Base-by-base conservation (phyloP, 768 basidiomycete genomes). In the Suillus plorans region DNA sequence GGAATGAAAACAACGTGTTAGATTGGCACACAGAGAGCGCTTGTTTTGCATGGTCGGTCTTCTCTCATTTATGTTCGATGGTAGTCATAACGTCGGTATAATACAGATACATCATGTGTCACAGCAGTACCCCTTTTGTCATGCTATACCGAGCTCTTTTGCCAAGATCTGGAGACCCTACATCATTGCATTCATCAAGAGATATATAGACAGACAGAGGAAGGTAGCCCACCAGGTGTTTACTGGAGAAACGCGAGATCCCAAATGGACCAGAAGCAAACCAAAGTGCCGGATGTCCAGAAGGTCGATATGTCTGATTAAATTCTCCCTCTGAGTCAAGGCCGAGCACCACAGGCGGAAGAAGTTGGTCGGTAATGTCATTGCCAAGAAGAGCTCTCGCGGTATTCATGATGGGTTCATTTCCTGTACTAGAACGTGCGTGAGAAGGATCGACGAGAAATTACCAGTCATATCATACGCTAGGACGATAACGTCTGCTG, bases 1-100 rank as follows among this genome's bases (percentile, higher is more conserved):
- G 97, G 74, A 82, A 84, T 50, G 94, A 95, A 76, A 89, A 91
- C 77, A 31, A 31, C 31, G 94, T 93, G 20, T 85, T 91, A 95
- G 76, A 97, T 97, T 70, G 94, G 94, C 92, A 16, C 89, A 92
- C 70, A 77, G 31, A 31, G 89, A 66, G 71, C 76, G 5, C 80
- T 78, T 16, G 79, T 91, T 13, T 69, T 91, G 65, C 81, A 82
- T 60, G 90, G 92, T 73, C 91, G 89, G 88, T 82, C 84, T 44
- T 73, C 76, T 36, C 70, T 90, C 16, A 80, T 75, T 31, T 31
- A 31, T 25, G 83, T 84, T 25, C 78, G 86, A 2, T 91, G 90
- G 90, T 92, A 68, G 71, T 57, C n/a, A 44, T 31, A 64, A n/a
- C 7, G 5, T 47, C n/a, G n/a, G 12, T 22, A 47, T 22, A 6